Evolutionary conservation across 1,284 basidiomycete genomes (phyloP).

Genomic region (Trichosporon sp.): DNA sequence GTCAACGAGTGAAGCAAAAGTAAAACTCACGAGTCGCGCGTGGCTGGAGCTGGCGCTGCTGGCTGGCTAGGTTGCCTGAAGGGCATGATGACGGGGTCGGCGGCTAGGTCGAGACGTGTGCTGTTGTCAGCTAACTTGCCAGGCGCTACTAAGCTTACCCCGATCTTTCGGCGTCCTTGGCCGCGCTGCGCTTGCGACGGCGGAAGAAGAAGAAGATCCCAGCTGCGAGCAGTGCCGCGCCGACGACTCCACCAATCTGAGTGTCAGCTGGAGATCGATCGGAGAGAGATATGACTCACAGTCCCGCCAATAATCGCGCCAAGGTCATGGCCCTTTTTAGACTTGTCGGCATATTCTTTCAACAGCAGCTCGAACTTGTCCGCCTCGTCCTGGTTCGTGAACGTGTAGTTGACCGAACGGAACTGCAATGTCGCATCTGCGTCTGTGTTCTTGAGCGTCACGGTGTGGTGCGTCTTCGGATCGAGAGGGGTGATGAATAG

Average conservation of each 20-base stretch:
- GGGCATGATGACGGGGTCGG: neutral
- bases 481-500: neutral
- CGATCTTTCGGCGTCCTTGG: neutral
- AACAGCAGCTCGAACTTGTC: neutral
- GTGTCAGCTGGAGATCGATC: too few species aligned
- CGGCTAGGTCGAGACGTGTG: neutral
- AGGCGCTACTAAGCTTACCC: neutral
- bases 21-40: neutral
- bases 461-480: neutral
- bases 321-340: neutral
- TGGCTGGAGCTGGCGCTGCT: too few species aligned
- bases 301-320: neutral
- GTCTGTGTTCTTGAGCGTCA: neutral
- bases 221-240: neutral
- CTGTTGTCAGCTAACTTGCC: neutral
- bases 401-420: neutral
- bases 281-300: neutral
- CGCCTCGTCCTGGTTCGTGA: neutral
- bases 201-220: neutral
- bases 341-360: neutral
- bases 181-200: neutral
- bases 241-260: neutral
- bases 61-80: too few species aligned
- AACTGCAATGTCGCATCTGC: neutral
- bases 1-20: neutral